Evolutionary conservation across 108 stramenopile species (phyloP).

Genomic region (Fistulifera solaris): DNA sequence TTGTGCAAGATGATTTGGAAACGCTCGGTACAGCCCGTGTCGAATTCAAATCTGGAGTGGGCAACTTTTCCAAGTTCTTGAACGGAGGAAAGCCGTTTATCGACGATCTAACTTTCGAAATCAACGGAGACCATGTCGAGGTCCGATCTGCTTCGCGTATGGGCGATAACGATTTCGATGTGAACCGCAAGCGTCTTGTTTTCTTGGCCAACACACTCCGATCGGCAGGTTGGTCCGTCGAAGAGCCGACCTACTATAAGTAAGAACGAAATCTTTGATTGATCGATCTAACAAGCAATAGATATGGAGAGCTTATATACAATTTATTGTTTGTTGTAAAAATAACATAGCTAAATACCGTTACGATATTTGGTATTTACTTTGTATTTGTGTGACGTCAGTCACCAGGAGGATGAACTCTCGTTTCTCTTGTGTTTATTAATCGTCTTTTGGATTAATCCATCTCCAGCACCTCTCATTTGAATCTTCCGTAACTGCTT

Average conservation of each 20-base stretch:
- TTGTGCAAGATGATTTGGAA: constrained; percentile 46
- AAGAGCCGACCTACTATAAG: constrained; percentile 19
- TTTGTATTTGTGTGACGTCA: no score
- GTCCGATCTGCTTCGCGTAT: constrained; percentile 52
- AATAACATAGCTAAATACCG: no score
- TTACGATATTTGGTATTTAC: no score
- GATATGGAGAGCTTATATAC: no score
- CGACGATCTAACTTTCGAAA: constrained; percentile 66
- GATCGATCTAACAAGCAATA: no score
- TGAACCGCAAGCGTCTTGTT: constrained; percentile 60
- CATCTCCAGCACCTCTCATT: no score
- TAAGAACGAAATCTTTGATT: no score
- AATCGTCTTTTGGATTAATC: no score
- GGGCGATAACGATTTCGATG: constrained; percentile 79
- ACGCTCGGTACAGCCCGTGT: constrained; percentile 30
- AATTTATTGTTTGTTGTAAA: no score
- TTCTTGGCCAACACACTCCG: constrained; percentile 12
- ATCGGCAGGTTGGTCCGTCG: constrained; percentile 21
- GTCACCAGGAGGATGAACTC: no score
- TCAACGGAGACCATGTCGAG: constrained; percentile 38
- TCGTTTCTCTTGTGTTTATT: no score
- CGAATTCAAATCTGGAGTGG: constrained; percentile 69
- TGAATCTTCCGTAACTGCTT: no score
- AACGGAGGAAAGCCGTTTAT: constrained; percentile 84
- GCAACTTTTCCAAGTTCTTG: constrained; percentile 72